phyloP scores from a whole-genome alignment of 495 filamentous ascomycete genomes.

The Antarctomyces pellizariae region DNA sequence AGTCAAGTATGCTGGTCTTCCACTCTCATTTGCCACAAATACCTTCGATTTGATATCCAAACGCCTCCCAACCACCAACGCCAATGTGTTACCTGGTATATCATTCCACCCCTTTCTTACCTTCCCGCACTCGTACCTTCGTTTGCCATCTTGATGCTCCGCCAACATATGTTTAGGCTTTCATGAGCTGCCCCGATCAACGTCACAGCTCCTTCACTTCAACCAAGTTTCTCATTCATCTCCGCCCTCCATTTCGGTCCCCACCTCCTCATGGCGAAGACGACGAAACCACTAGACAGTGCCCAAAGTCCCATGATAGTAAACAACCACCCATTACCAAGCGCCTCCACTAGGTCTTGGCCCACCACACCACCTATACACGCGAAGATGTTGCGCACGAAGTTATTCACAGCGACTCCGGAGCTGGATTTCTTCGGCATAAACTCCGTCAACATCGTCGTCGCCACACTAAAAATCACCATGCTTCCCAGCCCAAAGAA shows the following conservation, averaged over 20 bases:
- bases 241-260: slow-evolving; percentile 41
- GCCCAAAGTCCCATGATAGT: slow-evolving; percentile 51
- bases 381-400: slow-evolving; percentile 68
- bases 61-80: no score
- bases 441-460: slow-evolving; percentile 79
- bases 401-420: slow-evolving; percentile 71
- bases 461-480: slow-evolving; percentile 61
- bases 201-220: background rate
- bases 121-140: no score
- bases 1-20: no score
- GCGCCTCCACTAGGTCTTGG: slow-evolving; percentile 51
- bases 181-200: no score
- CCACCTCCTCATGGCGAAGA: slow-evolving; percentile 41
- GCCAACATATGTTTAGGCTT: no score
- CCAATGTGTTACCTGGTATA: no score
- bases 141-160: no score
- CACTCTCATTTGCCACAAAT: no score
- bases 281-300: slow-evolving; percentile 27
- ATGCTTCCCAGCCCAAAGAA: slow-evolving; percentile 76
- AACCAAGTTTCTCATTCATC: slow-evolving; percentile 32
- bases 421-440: slow-evolving; percentile 50
- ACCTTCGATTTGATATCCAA: no score
- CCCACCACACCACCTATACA: slow-evolving; percentile 55
- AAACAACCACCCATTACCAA: slow-evolving; percentile 79
- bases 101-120: no score